Percentiles rank a stretch among this genome's conserved stretches.
These are phyloP conservation scores for Thalassiosira mediterranea DNA, from an alignment of 352 stramenopile genomes.

Conservation along the genomic window DNA sequence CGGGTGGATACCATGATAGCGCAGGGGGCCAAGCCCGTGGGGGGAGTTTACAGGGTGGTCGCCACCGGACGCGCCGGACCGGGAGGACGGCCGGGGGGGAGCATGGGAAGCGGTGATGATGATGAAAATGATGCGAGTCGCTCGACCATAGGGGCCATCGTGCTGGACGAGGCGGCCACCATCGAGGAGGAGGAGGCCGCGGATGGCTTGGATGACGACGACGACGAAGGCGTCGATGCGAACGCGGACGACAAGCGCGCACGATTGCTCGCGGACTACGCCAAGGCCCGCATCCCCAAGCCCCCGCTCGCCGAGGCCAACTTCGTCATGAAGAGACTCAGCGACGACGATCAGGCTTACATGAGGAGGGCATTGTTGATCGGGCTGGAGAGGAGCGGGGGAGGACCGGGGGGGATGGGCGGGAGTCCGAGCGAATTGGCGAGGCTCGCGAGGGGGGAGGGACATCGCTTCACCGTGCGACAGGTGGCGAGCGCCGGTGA, in stretches of 20 bases:
- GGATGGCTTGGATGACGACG: conserved; percentile 37
- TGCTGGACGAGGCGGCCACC: conserved; percentile 71
- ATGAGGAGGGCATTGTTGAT: conserved; percentile 76
- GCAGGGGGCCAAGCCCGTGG: conserved; percentile 79
- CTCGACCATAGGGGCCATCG: conserved; percentile 70
- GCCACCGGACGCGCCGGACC: conserved; percentile 36
- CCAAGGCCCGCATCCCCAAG: conserved; percentile 79
- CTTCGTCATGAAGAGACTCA: conserved; percentile 74
- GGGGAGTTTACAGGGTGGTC: conserved; percentile 77
- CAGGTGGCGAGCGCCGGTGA: conserved; percentile 72
- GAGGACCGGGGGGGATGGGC: conserved; percentile 37
- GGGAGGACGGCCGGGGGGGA: background rate
- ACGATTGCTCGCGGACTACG: conserved; percentile 60
- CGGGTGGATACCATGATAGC: conserved; percentile 72
- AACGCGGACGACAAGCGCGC: conserved; percentile 31
- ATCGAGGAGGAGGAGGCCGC: conserved; percentile 41
- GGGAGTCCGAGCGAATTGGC: conserved; percentile 64
- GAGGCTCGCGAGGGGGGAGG: conserved; percentile 67
- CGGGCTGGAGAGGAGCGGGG: conserved; percentile 58
- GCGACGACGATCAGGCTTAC: conserved; percentile 78
- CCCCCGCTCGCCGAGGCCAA: conserved; percentile 80
- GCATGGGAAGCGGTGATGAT: background rate
- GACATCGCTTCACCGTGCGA: conserved; percentile 72
- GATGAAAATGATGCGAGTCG: conserved; percentile 32
- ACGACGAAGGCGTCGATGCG: conserved; percentile 53